These are phyloP conservation scores for Coniosporium apollinis DNA, from an alignment of 495 filamentous ascomycete species.

Conservation along the genomic window DNA sequence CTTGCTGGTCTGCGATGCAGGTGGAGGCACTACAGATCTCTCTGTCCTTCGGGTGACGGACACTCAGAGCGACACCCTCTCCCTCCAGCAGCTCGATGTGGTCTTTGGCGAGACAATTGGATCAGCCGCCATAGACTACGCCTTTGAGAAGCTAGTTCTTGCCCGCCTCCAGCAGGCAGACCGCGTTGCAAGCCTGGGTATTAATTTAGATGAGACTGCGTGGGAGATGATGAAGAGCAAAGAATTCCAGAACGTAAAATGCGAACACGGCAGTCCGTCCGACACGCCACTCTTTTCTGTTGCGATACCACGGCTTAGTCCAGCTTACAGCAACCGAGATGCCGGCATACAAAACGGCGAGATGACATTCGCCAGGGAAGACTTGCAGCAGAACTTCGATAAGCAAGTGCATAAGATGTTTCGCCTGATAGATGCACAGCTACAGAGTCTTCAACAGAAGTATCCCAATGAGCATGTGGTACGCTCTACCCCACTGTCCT, in stretches of 20 bases:
- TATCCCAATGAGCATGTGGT: slow-evolving; percentile 30
- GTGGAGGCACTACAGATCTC: slow-evolving; percentile 34
- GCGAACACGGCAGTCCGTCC: slow-evolving; percentile 23
- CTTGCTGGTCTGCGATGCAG: slow-evolving; percentile 38
- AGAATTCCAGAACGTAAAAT: slow-evolving; percentile 20
- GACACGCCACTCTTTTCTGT: slow-evolving; percentile 21
- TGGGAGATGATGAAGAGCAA: slow-evolving; percentile 20
- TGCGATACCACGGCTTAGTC: slow-evolving; percentile 17
- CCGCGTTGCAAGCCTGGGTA: slow-evolving; percentile 1
- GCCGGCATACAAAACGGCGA: slow-evolving; percentile 26
- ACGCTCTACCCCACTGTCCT: not conserved
- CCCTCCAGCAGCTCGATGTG: slow-evolving; percentile 26
- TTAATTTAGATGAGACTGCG: slow-evolving; percentile 14
- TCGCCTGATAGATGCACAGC: slow-evolving; percentile 35
- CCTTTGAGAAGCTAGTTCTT: slow-evolving; percentile 16
- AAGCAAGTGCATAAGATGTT: slow-evolving; percentile 36
- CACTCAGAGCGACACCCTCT: slow-evolving; percentile 15
- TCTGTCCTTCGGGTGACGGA: slow-evolving; percentile 15
- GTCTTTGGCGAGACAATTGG: slow-evolving; percentile 21
- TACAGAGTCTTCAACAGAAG: slow-evolving; percentile 31
- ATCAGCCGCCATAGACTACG: slow-evolving; percentile 17
- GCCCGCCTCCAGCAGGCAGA: slow-evolving; percentile 11
- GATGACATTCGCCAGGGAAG: slow-evolving; percentile 27
- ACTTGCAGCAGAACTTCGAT: slow-evolving; percentile 38
- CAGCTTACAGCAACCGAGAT: slow-evolving; percentile 23